Conservation (phyloP, 805 yeast species). For the Myxozyma kluyveri region DNA sequence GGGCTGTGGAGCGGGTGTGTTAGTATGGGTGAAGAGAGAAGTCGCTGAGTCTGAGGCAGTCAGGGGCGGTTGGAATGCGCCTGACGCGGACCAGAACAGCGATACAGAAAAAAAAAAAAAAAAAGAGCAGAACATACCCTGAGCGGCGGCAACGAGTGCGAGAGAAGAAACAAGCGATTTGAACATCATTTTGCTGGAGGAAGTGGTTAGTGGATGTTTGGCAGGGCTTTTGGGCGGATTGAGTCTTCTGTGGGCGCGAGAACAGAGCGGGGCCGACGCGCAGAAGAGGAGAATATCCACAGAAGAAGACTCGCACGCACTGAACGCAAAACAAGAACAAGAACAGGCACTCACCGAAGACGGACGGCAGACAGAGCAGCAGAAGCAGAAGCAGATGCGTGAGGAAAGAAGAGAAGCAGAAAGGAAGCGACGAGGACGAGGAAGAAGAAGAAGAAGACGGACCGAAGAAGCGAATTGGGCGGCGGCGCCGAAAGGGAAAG, state of each 20-base stretch:
- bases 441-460: neutral
- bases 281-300: too few relatives aligned
- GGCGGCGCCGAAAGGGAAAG: neutral
- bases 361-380: neutral
- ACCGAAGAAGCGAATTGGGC: neutral
- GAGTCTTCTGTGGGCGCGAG: too few relatives aligned
- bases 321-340: neutral
- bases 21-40: neutral
- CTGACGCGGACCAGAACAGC: neutral
- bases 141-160: constrained; percentile 24
- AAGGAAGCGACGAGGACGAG: constrained; percentile 6
- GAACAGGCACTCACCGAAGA: too few relatives aligned
- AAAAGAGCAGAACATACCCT: constrained; percentile 17
- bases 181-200: constrained; percentile 11
- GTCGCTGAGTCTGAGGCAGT: neutral
- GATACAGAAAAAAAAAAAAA: neutral
- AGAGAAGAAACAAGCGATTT: constrained; percentile 13
- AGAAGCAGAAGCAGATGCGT: neutral
- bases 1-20: neutral
- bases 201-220: too few relatives aligned
- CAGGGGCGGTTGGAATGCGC: constrained; percentile 10
- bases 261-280: too few relatives aligned
- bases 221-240: too few relatives aligned
- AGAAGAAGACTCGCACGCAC: too few relatives aligned
- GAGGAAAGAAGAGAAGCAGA: constrained; percentile 3